phyloP scores from a whole-genome alignment of 2,329 filamentous ascomycete species.

The Atkinsonella texensis region DNA sequence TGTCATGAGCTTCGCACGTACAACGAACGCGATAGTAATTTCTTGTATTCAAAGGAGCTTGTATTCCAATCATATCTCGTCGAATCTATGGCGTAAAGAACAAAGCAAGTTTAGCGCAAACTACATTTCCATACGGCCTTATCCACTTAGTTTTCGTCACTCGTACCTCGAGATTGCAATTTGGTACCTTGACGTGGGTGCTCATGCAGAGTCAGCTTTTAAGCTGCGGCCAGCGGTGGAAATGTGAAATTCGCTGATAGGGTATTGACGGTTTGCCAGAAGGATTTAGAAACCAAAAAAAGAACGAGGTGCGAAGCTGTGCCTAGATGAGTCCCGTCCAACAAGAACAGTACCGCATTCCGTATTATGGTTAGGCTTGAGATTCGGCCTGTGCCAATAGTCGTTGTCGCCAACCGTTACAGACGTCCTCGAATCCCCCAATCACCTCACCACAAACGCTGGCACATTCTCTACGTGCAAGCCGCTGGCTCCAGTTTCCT shows the following conservation, averaged over 20 bases:
- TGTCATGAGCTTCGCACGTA: too few relatives aligned
- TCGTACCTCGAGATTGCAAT: neutral
- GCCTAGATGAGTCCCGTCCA: neutral
- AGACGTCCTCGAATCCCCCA: conserved; percentile 83
- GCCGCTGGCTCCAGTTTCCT: conserved; percentile 70
- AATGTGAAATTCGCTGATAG: neutral
- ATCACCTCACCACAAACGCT: conserved; percentile 78
- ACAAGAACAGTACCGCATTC: neutral
- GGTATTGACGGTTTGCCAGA: neutral
- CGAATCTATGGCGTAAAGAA: neutral
- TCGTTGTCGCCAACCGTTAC: conserved; percentile 69
- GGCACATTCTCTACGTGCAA: conserved; percentile 70
- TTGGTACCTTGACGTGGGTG: too few relatives aligned
- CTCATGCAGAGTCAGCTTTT: too few relatives aligned
- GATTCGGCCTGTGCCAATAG: conserved; percentile 54
- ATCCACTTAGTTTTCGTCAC: neutral
- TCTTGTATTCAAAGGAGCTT: neutral
- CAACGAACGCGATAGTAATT: neutral
- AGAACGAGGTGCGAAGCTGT: neutral
- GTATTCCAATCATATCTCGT: neutral
- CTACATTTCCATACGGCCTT: neutral
- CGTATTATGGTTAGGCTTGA: conserved; percentile 19
- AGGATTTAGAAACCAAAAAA: neutral
- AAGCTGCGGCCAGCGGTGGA: neutral
- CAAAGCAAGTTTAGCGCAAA: neutral